Evolutionary conservation across 2,329 filamentous ascomycete species (phyloP), one percentile per base, ranked within the genome.

Genomic region (Colletotrichum tabaci): DNA sequence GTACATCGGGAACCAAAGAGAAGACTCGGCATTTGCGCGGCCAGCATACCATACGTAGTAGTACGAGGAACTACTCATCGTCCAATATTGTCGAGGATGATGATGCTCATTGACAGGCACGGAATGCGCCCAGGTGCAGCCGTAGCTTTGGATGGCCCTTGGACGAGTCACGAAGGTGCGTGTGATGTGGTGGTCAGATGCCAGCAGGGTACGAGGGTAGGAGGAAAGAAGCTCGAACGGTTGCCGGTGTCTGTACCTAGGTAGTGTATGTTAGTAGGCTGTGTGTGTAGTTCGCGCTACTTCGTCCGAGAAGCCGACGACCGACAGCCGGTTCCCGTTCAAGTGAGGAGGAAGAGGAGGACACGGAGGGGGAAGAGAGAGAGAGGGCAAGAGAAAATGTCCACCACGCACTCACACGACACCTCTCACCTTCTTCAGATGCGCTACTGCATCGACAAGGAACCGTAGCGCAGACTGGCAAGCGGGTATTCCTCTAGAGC

Each of bases 151-250:
- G 66, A 26, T 55, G 46, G 60, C 60, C 21, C 47, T 60, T 47
- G 60, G 47, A 47, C 47, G 26, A 56, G 23, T 53, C 40, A 47
- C 47, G 26, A 50, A 16, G 47, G 65, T 10, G 50, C 66, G 57
- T 72, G 69, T 72, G 65, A 72, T 63, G 42, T 49, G 53, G 47
- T 49, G 60, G 58, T 71, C 62, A 68, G 65, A 60, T 18, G 38
- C 6, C 16, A 53, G 9, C 18, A 15, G 61, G 65, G 58, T 21
- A n/a, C 10, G 57, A 67, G 64, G 52, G 61, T 26, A 70, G 21
- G 18, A 40, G 26, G 13, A 60, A 66, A 53, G 46, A 38, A n/a
- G 60, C 15, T 40, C 35, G 23, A 61, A 62, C 35, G 26, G 57
- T 62, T 53, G 30, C 61, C 40, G 18, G 53, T 40, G 63, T 52